A percentile compares a stretch with the other conserved stretches of the same genome.
Conservation (phyloP, 2,329 filamentous ascomycete genomes). For the Westerdykella aurantiaca region DNA sequence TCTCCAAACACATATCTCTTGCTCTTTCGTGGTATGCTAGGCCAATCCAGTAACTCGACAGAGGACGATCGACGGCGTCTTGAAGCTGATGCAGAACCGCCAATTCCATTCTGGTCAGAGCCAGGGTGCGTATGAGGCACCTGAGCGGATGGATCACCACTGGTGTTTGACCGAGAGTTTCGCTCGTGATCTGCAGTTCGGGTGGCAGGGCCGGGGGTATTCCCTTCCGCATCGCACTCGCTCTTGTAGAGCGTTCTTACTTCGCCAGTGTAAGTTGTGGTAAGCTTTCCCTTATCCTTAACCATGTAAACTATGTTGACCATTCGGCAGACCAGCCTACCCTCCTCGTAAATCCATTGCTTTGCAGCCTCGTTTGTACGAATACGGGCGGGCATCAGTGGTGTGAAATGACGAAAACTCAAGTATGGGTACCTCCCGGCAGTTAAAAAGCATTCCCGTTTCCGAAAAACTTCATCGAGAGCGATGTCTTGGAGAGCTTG, state of each 20-base stretch:
- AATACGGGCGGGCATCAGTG: background rate
- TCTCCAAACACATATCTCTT: slow-evolving; percentile 11
- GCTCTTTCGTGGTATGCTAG: slow-evolving; percentile 3
- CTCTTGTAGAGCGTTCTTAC: slow-evolving; percentile 6
- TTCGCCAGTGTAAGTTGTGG: slow-evolving; percentile 9
- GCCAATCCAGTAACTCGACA: background rate
- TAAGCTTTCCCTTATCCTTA: slow-evolving; percentile 9
- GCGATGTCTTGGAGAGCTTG: slow-evolving; percentile 13
- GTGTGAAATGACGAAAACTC: slow-evolving; percentile 2
- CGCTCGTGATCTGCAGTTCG: no score
- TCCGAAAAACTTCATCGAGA: slow-evolving; percentile 6
- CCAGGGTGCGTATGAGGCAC: no score
- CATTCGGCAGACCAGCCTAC: slow-evolving; percentile 10
- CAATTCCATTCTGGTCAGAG: background rate
- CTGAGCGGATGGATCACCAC: no score
- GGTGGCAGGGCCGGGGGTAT: no score
- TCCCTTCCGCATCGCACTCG: background rate
- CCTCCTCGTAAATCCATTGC: slow-evolving; percentile 8
- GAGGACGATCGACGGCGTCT: slow-evolving; percentile 2
- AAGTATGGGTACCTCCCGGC: background rate
- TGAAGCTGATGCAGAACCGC: background rate
- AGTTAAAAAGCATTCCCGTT: slow-evolving; percentile 6
- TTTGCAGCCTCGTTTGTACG: slow-evolving; percentile 1
- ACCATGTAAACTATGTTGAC: slow-evolving; percentile 6
- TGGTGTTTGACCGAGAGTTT: no score